A percentile compares a stretch with the other conserved stretches of the same genome.
phyloP scores from a whole-genome alignment of 495 filamentous ascomycete genomes.

The Penicillium crystallinum region DNA sequence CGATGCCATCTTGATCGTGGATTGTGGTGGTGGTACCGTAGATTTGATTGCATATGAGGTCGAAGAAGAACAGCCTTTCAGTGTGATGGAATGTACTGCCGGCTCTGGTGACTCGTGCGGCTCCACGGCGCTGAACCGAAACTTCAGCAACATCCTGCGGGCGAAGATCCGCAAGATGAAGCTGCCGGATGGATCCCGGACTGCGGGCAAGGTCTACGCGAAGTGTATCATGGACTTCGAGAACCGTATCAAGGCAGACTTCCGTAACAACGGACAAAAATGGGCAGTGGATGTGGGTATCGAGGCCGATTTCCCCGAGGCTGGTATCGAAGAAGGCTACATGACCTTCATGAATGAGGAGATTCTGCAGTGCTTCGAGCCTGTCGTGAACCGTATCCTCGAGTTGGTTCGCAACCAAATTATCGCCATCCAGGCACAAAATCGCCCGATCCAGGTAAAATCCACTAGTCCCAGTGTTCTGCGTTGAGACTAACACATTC shows the following conservation, averaged over 20 bases:
- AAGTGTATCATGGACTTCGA: slow-evolving; percentile 86
- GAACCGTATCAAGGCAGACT: slow-evolving; percentile 77
- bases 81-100: slow-evolving; percentile 70
- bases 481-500: slow-evolving; percentile 17
- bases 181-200: slow-evolving; percentile 70
- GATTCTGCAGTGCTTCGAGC: slow-evolving; percentile 76
- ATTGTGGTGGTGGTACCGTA: slow-evolving; percentile 76
- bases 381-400: slow-evolving; percentile 71
- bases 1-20: slow-evolving; percentile 73
- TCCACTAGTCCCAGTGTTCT: neutral
- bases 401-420: slow-evolving; percentile 77
- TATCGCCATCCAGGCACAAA: slow-evolving; percentile 75
- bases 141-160: slow-evolving; percentile 76
- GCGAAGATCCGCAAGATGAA: slow-evolving; percentile 81
- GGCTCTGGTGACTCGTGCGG: slow-evolving; percentile 76
- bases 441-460: slow-evolving; percentile 62
- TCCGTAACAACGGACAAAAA: slow-evolving; percentile 77
- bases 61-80: slow-evolving; percentile 72
- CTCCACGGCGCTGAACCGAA: slow-evolving; percentile 73
- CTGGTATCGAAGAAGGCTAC: slow-evolving; percentile 73
- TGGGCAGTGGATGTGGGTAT: slow-evolving; percentile 82
- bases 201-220: slow-evolving; percentile 71
- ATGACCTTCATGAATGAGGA: slow-evolving; percentile 83
- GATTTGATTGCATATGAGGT: slow-evolving; percentile 80
- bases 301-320: slow-evolving; percentile 74